Conservation (phyloP, 2,329 filamentous ascomycete genomes). For the Aspergillus eucalypticola region DNA sequence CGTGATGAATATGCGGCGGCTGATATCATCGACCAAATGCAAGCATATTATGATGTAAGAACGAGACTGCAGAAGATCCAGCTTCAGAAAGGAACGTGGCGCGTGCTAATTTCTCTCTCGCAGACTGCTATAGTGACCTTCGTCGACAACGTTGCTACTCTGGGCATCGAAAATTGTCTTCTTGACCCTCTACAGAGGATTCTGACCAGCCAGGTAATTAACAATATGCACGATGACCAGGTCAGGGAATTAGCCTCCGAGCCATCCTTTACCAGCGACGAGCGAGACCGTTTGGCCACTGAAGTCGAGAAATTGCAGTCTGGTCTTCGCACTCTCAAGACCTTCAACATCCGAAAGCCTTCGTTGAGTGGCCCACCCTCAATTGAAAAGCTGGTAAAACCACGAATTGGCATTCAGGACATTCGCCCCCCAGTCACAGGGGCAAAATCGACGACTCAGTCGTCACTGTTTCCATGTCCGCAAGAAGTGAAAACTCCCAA, state of each 20-base stretch:
- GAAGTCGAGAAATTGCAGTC: constrained; percentile 23
- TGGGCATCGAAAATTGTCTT: constrained; percentile 53
- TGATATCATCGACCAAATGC: constrained; percentile 48
- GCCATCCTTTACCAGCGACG: constrained; percentile 13
- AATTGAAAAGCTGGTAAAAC: no score
- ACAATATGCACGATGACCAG: constrained; percentile 35
- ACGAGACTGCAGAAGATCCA: background rate
- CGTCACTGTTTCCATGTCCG: no score
- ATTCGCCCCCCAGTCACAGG: no score
- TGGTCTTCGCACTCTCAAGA: constrained; percentile 7
- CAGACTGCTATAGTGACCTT: constrained; percentile 45
- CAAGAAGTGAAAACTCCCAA: no score
- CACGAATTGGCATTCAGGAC: no score
- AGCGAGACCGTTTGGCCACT: constrained; percentile 15
- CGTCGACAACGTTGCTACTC: constrained; percentile 51
- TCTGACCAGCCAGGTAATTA: constrained; percentile 42
- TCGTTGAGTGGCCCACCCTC: no score
- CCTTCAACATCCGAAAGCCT: background rate
- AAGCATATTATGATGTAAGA: constrained; percentile 30
- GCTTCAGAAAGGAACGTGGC: background rate
- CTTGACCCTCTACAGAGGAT: constrained; percentile 45
- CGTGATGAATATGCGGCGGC: constrained; percentile 39
- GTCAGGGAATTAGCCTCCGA: constrained; percentile 43
- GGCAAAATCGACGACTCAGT: no score
- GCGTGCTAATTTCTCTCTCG: background rate